These are phyloP conservation scores for Suillus spraguei DNA, from an alignment of 768 basidiomycete species.

Conservation along the genomic window DNA sequence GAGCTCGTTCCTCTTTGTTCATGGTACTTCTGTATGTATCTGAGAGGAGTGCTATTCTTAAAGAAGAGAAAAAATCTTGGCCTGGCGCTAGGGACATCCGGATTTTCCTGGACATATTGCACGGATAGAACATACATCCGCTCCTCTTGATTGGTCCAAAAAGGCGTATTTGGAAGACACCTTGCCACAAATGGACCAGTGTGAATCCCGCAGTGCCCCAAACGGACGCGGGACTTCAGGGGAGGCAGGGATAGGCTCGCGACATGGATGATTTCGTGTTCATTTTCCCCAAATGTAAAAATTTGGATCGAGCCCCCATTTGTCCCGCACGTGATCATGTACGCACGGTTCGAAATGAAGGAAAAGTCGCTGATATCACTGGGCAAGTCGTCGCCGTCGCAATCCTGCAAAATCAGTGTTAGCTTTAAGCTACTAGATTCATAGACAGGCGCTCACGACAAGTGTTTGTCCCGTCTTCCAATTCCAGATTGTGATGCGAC, in stretches of 20 bases:
- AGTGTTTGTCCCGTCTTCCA: conserved; percentile 48
- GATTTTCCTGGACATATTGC: conserved; percentile 20
- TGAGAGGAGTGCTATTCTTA: conserved; percentile 34
- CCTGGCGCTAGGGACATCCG: conserved; percentile 14
- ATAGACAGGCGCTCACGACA: conserved; percentile 39
- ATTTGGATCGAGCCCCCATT: conserved; percentile 43
- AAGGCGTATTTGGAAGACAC: conserved; percentile 24
- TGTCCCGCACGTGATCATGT: conserved; percentile 40
- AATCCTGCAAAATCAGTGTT: conserved; percentile 30
- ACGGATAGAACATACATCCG: conserved; percentile 26
- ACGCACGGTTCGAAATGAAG: conserved; percentile 46
- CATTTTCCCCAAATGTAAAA: conserved; percentile 37
- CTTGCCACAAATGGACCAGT: conserved; percentile 36
- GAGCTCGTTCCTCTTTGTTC: not conserved
- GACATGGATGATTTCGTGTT: conserved; percentile 20
- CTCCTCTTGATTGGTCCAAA: conserved; percentile 29
- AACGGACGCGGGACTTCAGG: conserved; percentile 10
- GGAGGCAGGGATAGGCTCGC: conserved; percentile 21
- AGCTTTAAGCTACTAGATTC: not conserved
- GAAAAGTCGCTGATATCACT: conserved; percentile 44
- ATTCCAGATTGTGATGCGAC: conserved; percentile 44
- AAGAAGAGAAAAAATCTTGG: conserved; percentile 31
- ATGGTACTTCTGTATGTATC: conserved; percentile 14
- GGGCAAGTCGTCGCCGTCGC: conserved; percentile 26
- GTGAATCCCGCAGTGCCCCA: conserved; percentile 31